Base-by-base conservation (phyloP, 345 rosid species). In the Hirschfeldia incana region DNA sequence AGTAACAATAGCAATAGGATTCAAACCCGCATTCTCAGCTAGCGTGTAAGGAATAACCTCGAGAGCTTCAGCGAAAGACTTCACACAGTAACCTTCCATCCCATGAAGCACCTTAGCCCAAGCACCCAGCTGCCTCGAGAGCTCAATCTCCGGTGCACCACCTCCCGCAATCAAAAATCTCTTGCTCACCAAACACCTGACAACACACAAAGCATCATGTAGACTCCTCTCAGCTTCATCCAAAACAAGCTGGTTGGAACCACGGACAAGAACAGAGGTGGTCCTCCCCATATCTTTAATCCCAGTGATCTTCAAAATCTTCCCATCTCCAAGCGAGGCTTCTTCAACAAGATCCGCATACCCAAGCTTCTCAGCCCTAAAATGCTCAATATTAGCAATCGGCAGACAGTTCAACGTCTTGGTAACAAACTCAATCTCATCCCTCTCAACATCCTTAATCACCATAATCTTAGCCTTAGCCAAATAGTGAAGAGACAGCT, bases 151-250 rank as follows among this genome's bases (percentile, higher is more conserved):
- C 0, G 99, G 99, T 16, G 98, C 99, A 62, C 99, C 99, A 74
- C 98, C 99, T 59, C 99, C 98, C 1, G 99, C 97, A 82, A 95
- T 93, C 88, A 95, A 80, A 87, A 95, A 93, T 68, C 93, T 85
- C 85, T 93, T 95, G 76, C 68, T 91, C 57, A 93, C 99, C 86
- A 95, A 72, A 75, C 99, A 95, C 82, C 99, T 87, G 42, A 95
- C 93, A 51, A 95, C 98, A 70, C 98, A 95, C 76, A 95, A 69
- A 1, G 99, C 98, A 75, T 93, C 99, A 13, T 95, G 99, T 87
- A 95, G 84, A 76, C 99, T 95, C 82, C 99, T 84, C 83, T 95
- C 99, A 3, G 99, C 99, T 86, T 95, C 97, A 53, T 95, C 99
- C 49, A 95, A 37, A 70, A 95, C 98, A 70, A 95, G 76, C 78